Percentiles rank a stretch among this genome's conserved stretches.
Conservation (phyloP, 495 filamentous ascomycete species). For the Annulohypoxylon maeteangense region DNA sequence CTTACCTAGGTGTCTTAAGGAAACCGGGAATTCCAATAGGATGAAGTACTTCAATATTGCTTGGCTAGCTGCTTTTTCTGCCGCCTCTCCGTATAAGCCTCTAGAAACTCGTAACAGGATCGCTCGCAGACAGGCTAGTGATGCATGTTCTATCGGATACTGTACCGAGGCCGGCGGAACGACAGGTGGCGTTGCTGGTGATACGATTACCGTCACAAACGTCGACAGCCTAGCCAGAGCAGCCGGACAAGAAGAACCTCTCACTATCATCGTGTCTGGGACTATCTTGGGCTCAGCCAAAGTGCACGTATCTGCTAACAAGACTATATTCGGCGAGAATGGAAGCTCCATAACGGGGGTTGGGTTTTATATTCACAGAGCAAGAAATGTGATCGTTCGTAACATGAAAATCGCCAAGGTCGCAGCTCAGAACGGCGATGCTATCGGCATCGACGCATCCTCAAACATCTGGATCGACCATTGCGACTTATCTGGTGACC, state of each 20-base stretch:
- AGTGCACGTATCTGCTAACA: constrained; percentile 61
- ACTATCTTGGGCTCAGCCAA: constrained; percentile 57
- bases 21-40: background rate
- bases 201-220: constrained; percentile 63
- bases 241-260: constrained; percentile 53
- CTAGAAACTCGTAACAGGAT: constrained; percentile 1
- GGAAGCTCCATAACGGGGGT: constrained; percentile 54
- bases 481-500: constrained; percentile 69
- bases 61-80: constrained; percentile 7
- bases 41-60: constrained; percentile 11
- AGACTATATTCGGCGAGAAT: constrained; percentile 59
- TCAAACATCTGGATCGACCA: constrained; percentile 78
- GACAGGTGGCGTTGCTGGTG: constrained; percentile 64
- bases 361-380: constrained; percentile 59
- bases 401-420: constrained; percentile 71
- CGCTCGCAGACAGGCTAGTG: constrained; percentile 32
- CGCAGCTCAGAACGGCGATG: constrained; percentile 67
- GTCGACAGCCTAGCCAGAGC: constrained; percentile 58
- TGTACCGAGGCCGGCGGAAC: constrained; percentile 54
- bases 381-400: constrained; percentile 68
- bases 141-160: constrained; percentile 50
- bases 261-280: constrained; percentile 60
- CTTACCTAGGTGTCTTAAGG: background rate
- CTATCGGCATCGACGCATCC: constrained; percentile 65
- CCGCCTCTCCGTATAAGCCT: constrained; percentile 1